Percentiles rank a stretch among this genome's conserved stretches.
phyloP scores from a whole-genome alignment of 1,284 basidiomycete species.

The Agroathelia rolfsii region DNA sequence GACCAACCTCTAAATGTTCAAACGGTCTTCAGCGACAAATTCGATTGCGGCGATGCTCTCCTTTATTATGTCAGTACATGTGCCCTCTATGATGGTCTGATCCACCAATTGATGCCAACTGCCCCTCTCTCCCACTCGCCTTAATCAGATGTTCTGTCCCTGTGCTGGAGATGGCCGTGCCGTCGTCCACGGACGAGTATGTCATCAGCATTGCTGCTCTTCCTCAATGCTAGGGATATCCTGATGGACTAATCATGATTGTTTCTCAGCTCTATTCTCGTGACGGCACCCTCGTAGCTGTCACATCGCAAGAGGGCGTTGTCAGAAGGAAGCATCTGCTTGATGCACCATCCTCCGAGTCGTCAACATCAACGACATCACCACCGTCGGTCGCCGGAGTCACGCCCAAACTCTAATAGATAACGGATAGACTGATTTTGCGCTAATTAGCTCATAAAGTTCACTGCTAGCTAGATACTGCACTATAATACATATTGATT shows the following conservation, averaged over 20 bases:
- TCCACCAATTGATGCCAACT: no score
- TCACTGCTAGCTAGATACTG: no score
- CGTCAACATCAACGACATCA: no score
- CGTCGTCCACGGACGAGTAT: conserved; percentile 63
- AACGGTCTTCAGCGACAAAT: conserved; percentile 42
- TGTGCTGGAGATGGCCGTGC: conserved; percentile 65
- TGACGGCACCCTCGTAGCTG: conserved; percentile 63
- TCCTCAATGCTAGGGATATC: no score
- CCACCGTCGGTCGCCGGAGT: no score
- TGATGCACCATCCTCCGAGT: no score
- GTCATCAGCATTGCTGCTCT: conserved; percentile 15
- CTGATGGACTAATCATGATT: no score
- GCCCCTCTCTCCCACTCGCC: conserved; percentile 3
- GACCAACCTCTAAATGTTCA: background rate
- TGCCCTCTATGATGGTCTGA: conserved; percentile 7
- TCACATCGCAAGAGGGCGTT: conserved; percentile 79
- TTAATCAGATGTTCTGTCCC: conserved; percentile 51
- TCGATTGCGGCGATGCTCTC: conserved; percentile 73
- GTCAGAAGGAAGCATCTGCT: no score
- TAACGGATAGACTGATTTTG: no score
- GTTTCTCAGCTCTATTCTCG: conserved; percentile 60
- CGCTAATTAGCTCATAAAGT: no score
- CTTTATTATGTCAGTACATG: conserved; percentile 57
- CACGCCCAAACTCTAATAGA: no score
- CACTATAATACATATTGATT: no score